Evolutionary conservation across 139 green algal species (phyloP).

Genomic region (Desmodesmus armatus): DNA sequence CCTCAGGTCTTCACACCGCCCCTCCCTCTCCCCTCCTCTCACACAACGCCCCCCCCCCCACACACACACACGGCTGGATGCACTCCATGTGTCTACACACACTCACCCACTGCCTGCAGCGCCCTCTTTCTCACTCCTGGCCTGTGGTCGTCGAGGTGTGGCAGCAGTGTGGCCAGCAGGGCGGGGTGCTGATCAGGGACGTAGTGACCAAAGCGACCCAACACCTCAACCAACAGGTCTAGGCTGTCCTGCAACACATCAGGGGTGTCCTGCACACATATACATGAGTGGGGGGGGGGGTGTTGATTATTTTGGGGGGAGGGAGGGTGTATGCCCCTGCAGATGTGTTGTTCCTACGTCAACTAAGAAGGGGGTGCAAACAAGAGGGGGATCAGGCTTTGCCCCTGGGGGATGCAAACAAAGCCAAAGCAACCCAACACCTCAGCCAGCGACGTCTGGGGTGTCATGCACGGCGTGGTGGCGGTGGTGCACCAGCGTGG

Average conservation of each 20-base stretch:
- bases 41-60: background rate
- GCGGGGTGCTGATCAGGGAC: conserved; percentile 57
- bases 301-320: too few relatives aligned
- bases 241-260: conserved; percentile 69
- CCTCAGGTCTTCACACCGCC: background rate
- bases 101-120: conserved; percentile 72
- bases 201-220: conserved; percentile 72
- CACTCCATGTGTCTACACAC: background rate
- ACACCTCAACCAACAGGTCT: conserved; percentile 82
- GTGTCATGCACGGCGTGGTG: too few relatives aligned
- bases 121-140: conserved; percentile 80
- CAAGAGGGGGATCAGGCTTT: too few relatives aligned
- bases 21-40: background rate
- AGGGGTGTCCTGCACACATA: conserved; percentile 49
- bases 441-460: too few relatives aligned
- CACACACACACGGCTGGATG: too few relatives aligned
- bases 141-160: conserved; percentile 70
- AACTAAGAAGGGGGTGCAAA: too few relatives aligned
- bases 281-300: too few relatives aligned
- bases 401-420: too few relatives aligned
- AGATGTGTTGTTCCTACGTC: too few relatives aligned
- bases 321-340: too few relatives aligned
- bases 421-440: too few relatives aligned
- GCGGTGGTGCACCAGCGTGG: too few relatives aligned
- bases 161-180: conserved; percentile 72